phyloP scores from a whole-genome alignment of 129 eudicot genomes.

The Chrysanthemum lavandulifolium region DNA sequence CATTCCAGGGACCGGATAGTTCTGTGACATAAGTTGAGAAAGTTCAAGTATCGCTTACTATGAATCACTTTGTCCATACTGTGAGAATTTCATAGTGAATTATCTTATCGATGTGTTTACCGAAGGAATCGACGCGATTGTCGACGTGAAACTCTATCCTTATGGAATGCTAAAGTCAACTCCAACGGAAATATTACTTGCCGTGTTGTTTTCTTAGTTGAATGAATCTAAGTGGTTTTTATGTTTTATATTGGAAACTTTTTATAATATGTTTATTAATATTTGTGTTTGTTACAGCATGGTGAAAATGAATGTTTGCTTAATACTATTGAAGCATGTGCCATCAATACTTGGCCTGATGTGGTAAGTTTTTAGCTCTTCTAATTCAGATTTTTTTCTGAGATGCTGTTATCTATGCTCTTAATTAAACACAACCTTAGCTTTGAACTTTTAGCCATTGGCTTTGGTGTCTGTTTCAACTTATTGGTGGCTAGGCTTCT shows the following conservation, averaged over 20 bases:
- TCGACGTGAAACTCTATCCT: constrained; percentile 62
- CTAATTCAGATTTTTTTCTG: neutral
- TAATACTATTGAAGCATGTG: constrained; percentile 90
- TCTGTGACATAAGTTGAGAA: constrained; percentile 37
- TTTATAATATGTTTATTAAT: neutral
- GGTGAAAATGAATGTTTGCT: constrained; percentile 74
- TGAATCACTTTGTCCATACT: constrained; percentile 73
- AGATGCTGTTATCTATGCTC: neutral
- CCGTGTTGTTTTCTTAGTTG: constrained; percentile 44
- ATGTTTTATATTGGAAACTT: neutral
- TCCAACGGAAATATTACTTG: constrained; percentile 69
- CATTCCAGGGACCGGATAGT: constrained; percentile 6
- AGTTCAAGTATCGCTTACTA: constrained; percentile 58
- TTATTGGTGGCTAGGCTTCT: too few relatives aligned
- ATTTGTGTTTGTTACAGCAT: constrained; percentile 59
- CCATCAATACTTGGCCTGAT: constrained; percentile 81
- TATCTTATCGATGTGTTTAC: constrained; percentile 56
- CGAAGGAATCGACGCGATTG: constrained; percentile 51
- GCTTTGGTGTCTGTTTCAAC: too few relatives aligned
- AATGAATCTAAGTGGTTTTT: neutral
- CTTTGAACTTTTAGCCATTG: too few relatives aligned
- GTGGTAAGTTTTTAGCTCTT: constrained; percentile 46
- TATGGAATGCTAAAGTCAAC: constrained; percentile 69
- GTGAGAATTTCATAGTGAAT: constrained; percentile 71
- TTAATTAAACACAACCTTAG: neutral